Percentiles rank a stretch among this genome's conserved stretches.
Conservation (phyloP, 768 basidiomycete species). For the Kwoniella bestiolae region DNA sequence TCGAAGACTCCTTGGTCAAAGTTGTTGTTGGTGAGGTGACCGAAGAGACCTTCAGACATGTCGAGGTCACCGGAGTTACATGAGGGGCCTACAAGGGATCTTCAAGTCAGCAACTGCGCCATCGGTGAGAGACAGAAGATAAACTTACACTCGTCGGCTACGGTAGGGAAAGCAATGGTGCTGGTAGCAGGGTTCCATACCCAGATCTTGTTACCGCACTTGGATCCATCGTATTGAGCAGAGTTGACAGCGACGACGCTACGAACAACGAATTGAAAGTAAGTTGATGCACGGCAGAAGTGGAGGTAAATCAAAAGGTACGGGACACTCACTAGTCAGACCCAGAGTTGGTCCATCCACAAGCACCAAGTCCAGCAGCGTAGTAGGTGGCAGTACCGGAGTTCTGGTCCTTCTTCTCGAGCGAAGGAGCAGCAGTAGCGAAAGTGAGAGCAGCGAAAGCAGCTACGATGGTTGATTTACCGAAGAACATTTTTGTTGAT, state of each 20-base stretch:
- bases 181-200: conserved; percentile 20
- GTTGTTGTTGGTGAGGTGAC: conserved; percentile 30
- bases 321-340: conserved; percentile 27
- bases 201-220: conserved; percentile 23
- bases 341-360: conserved; percentile 36
- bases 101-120: not conserved
- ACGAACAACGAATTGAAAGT: not conserved
- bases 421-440: conserved; percentile 17
- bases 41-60: conserved; percentile 47
- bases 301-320: not conserved
- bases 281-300: not conserved
- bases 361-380: conserved; percentile 26
- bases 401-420: conserved; percentile 35
- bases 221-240: conserved; percentile 32
- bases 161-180: conserved; percentile 22
- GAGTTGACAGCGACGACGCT: conserved; percentile 49
- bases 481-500: conserved; percentile 38
- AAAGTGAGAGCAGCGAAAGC: conserved; percentile 17
- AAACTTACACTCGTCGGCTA: conserved; percentile 26
- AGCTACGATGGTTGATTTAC: conserved; percentile 19
- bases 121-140: too few relatives aligned
- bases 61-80: conserved; percentile 50
- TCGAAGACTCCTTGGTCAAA: conserved; percentile 28
- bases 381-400: conserved; percentile 32
- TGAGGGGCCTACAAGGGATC: conserved; percentile 27